Conservation (phyloP, 2,329 filamentous ascomycete genomes). For the Colletotrichum liaoningense region DNA sequence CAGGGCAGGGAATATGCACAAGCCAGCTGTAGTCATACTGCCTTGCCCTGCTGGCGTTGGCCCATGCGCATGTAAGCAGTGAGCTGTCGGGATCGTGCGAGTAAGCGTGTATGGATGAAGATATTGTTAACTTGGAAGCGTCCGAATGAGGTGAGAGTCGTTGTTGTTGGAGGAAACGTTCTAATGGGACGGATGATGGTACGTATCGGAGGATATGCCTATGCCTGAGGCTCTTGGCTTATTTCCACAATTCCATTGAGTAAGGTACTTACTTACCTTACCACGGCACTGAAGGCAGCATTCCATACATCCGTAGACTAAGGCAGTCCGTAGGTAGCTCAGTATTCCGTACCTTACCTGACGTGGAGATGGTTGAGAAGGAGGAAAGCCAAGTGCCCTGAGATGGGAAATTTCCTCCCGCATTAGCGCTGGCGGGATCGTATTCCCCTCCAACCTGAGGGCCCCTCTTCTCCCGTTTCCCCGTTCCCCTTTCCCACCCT, state of each 20-base stretch:
- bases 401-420: constrained; percentile 1
- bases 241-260: too few relatives aligned
- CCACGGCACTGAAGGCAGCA: too few relatives aligned
- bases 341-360: too few relatives aligned
- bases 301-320: too few relatives aligned
- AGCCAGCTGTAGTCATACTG: neutral
- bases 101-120: neutral
- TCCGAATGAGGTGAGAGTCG: neutral
- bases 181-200: neutral
- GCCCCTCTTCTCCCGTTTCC: neutral
- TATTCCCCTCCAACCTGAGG: neutral
- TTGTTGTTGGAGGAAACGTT: neutral
- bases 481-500: neutral
- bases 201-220: neutral
- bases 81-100: neutral
- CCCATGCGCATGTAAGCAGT: neutral
- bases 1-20: neutral
- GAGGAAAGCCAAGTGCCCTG: neutral
- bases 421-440: constrained; percentile 10
- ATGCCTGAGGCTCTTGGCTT: neutral
- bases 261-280: neutral
- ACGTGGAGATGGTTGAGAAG: too few relatives aligned
- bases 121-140: neutral
- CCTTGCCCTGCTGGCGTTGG: neutral
- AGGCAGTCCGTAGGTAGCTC: too few relatives aligned